Base-by-base conservation (phyloP, 1,139 yeast species). In the Candida labiduridarum region DNA sequence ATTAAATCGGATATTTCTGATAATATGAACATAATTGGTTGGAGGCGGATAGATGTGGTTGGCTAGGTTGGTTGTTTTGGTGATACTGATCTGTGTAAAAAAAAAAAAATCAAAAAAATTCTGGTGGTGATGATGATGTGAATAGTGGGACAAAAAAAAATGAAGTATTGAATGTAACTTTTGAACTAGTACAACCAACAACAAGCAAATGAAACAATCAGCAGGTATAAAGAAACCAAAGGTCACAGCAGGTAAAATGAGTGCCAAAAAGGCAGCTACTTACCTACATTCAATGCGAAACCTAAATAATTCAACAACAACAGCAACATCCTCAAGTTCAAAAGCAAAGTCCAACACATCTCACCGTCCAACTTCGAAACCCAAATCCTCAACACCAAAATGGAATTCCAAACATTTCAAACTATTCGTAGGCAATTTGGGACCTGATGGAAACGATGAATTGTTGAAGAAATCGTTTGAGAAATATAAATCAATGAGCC, bases 1-100 rank as follows among this genome's bases (percentile, higher is more conserved):
- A 94, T 85, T 56, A 94, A 78, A 68, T 94, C 99, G 15, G 89
- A 76, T 49, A 94, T 70, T 62, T 84, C 83, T 16, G 96, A 81
- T 49, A 94, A 78, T 53, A 90, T 85, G 68, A 92, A 95, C 99
- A 94, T 94, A 25, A 9, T 19, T 25, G 29, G 9, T 2, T 25
- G 9, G 29, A 25, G 29, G 10, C 8, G 29, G 10, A 9, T 4
- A 25, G 5, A 7, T 25, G 29, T 25, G 36, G 35, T 27, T 44
- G 34, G 8, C 11, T n/a, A n/a, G 12, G 22, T 35, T 27, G 15
- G 34, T 22, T 35, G 14, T 10, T 11, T 27, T 7, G 27, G 27
- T 25, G 41, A 12, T 19, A 27, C 29, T 41, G 44, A 29, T 41
- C 12, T 2, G 3, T 15, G 15, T 8, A 41, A 34, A 16, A 33